These are phyloP conservation scores for Coriaria nepalensis DNA, from an alignment of 306 rosid genomes.

Conservation along the genomic window DNA sequence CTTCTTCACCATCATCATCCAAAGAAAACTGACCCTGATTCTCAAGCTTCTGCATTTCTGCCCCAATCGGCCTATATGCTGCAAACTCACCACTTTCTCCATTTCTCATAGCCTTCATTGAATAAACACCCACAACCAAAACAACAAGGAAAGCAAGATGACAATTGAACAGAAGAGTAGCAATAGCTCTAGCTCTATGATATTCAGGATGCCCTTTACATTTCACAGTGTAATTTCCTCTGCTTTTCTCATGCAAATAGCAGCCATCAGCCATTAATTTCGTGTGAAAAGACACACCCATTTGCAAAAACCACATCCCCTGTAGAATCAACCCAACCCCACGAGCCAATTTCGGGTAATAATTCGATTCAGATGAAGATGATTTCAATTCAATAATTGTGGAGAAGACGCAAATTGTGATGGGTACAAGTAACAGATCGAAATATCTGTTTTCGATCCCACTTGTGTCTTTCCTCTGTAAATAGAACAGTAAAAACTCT, in stretches of 20 bases:
- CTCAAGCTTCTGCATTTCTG: slow-evolving; percentile 34
- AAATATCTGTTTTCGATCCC: slow-evolving; percentile 74
- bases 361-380: slow-evolving; percentile 26
- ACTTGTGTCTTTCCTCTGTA: slow-evolving; percentile 52
- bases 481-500: slow-evolving; percentile 64
- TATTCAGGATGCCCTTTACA: slow-evolving; percentile 65
- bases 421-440: slow-evolving; percentile 57
- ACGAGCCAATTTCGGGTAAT: slow-evolving; percentile 37
- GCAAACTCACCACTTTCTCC: slow-evolving; percentile 14
- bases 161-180: slow-evolving; percentile 90
- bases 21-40: slow-evolving; percentile 38
- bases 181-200: slow-evolving; percentile 84
- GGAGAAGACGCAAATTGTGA: slow-evolving; percentile 38
- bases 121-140: slow-evolving; percentile 26
- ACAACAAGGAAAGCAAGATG: slow-evolving; percentile 63
- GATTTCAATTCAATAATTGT: slow-evolving; percentile 32
- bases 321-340: slow-evolving; percentile 59
- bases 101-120: slow-evolving; percentile 16
- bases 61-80: slow-evolving; percentile 38
- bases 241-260: slow-evolving; percentile 34
- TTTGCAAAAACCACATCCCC: slow-evolving; percentile 75
- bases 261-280: slow-evolving; percentile 53
- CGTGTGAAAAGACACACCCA: slow-evolving; percentile 57
- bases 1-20: slow-evolving; percentile 46
- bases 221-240: slow-evolving; percentile 57